Conservation (phyloP, 768 basidiomycete species). For the Podaxis sp. region DNA sequence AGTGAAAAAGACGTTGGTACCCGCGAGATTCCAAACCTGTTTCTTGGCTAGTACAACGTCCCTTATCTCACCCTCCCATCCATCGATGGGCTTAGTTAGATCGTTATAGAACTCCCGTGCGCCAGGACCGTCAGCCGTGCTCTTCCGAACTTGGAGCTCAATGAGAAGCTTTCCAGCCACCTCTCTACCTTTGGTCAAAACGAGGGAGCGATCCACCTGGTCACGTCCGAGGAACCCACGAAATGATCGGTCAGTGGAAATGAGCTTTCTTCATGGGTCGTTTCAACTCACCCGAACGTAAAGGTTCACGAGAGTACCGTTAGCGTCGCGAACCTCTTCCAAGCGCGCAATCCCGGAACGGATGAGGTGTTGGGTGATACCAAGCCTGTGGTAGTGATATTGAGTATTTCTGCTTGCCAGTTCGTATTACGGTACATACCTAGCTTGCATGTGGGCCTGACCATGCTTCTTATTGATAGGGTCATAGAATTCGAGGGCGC, state of each 20-base stretch:
- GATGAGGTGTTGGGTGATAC: constrained; percentile 81
- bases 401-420: background rate
- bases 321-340: constrained; percentile 60
- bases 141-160: constrained; percentile 82
- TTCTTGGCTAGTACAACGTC: constrained; percentile 80
- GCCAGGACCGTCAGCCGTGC: constrained; percentile 80
- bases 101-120: constrained; percentile 79
- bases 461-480: constrained; percentile 81
- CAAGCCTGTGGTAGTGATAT: constrained; percentile 48
- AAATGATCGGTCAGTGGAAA: constrained; percentile 8
- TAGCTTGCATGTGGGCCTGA: constrained; percentile 89
- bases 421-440: constrained; percentile 42
- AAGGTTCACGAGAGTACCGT: constrained; percentile 63
- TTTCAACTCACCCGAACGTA: constrained; percentile 60
- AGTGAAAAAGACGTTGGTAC: constrained; percentile 6
- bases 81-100: constrained; percentile 68
- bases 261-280: background rate
- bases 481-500: constrained; percentile 82
- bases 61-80: constrained; percentile 76
- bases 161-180: constrained; percentile 74
- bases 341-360: constrained; percentile 66
- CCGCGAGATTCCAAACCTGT: constrained; percentile 40
- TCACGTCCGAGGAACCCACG: background rate
- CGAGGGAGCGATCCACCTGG: constrained; percentile 71
- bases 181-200: constrained; percentile 62